Evolutionary conservation across 129 eudicot genomes (phyloP).

Genomic region (Heracleum sosnowskyi): DNA sequence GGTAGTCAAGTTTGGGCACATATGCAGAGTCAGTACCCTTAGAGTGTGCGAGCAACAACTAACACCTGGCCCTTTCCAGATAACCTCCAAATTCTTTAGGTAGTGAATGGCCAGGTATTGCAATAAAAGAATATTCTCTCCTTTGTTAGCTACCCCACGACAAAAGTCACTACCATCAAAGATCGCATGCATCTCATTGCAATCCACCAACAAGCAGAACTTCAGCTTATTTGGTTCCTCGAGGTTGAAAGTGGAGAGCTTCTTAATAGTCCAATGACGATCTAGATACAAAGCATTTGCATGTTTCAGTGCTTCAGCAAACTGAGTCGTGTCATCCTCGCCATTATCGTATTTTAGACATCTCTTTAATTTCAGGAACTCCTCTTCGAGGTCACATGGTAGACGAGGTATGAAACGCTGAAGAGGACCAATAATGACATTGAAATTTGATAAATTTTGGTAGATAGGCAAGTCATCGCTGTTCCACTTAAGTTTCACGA

Average conservation of each 20-base stretch:
- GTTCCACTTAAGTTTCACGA: constrained; percentile 19
- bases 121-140: constrained; percentile 12
- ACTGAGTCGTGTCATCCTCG: constrained; percentile 12
- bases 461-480: background rate
- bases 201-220: constrained; percentile 33
- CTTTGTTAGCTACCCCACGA: background rate
- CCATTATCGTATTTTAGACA: constrained; percentile 38
- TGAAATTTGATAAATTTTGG: constrained; percentile 21
- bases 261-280: constrained; percentile 27
- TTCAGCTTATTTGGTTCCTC: constrained; percentile 15
- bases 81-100: constrained; percentile 30
- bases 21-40: constrained; percentile 24
- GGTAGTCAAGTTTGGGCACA: constrained; percentile 26
- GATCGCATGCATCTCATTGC: constrained; percentile 27
- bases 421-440: constrained; percentile 22
- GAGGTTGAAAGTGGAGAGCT: constrained; percentile 14
- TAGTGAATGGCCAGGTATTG: constrained; percentile 26
- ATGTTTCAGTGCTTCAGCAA: constrained; percentile 19
- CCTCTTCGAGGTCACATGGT: constrained; percentile 22
- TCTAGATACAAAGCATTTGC: constrained; percentile 30
- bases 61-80: constrained; percentile 24
- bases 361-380: constrained; percentile 19
- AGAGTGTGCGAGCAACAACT: constrained; percentile 11
- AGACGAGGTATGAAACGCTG: constrained; percentile 25
- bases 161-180: constrained; percentile 17